These are phyloP conservation scores for Naematelia encephala DNA, from an alignment of 768 basidiomycete species.

Conservation along the genomic window DNA sequence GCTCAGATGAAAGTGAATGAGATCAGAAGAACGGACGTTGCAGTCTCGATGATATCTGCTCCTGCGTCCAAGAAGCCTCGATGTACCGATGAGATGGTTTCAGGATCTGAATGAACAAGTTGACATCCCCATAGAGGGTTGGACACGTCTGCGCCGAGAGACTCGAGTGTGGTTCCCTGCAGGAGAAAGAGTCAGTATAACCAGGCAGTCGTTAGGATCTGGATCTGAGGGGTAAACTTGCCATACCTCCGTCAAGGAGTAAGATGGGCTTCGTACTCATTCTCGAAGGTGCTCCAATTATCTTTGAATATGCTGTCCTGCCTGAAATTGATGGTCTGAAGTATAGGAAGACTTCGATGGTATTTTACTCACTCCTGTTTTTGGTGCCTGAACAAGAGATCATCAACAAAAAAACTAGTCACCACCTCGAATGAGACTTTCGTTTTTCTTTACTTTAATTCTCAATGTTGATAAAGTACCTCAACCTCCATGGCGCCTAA, in stretches of 20 bases:
- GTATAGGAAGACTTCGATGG: no score
- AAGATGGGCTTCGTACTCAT: background rate
- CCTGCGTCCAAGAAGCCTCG: conserved; percentile 64
- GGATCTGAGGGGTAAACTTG: background rate
- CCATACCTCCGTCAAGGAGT: background rate
- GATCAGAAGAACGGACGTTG: conserved; percentile 57
- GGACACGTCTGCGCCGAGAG: conserved; percentile 28
- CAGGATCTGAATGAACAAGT: conserved; percentile 58
- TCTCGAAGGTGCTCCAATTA: no score
- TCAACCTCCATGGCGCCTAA: no score
- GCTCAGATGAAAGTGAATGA: no score
- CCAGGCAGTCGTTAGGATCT: no score
- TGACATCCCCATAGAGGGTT: conserved; percentile 70
- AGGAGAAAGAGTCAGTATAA: background rate
- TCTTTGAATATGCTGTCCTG: no score
- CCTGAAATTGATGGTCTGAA: background rate
- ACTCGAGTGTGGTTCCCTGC: conserved; percentile 46
- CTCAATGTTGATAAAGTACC: no score
- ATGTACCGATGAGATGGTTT: conserved; percentile 61
- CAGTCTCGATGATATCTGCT: conserved; percentile 63
- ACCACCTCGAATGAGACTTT: no score
- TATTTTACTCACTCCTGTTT: no score
- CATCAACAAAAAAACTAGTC: no score
- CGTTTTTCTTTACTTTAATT: no score
- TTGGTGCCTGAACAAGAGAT: no score